These are phyloP conservation scores for Metschnikowia orientalis DNA, from an alignment of 805 yeast species.

Conservation along the genomic window DNA sequence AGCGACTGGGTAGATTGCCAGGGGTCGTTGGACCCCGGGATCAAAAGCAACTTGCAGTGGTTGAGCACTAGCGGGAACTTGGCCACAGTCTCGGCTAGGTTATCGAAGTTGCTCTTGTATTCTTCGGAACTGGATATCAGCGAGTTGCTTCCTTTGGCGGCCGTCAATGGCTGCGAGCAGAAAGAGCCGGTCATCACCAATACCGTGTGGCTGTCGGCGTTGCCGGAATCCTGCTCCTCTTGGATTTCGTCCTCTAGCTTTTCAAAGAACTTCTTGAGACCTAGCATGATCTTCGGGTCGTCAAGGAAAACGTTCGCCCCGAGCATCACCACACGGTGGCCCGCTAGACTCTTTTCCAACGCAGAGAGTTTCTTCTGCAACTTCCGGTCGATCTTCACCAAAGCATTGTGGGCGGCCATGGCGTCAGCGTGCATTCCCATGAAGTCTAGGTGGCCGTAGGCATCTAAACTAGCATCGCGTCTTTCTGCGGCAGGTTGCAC, in stretches of 20 bases:
- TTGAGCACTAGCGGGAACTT: conserved; percentile 51
- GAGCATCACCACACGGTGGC: conserved; percentile 61
- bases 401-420: conserved; percentile 12
- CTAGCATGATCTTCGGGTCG: conserved; percentile 53
- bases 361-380: conserved; percentile 51
- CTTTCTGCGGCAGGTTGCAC: conserved; percentile 88
- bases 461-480: conserved; percentile 60
- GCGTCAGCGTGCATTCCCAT: conserved; percentile 37
- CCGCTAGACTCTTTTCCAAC: conserved; percentile 51
- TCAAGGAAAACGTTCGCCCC: conserved; percentile 76
- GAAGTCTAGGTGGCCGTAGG: conserved; percentile 77
- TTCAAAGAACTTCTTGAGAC: conserved; percentile 57
- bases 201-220: conserved; percentile 46
- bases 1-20: conserved; percentile 75
- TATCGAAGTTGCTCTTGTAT: conserved; percentile 68
- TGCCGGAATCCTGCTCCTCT: conserved; percentile 37
- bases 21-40: conserved; percentile 92
- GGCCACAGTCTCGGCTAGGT: conserved; percentile 61
- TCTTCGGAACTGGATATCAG: conserved; percentile 48
- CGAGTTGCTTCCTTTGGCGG: conserved; percentile 47
- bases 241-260: conserved; percentile 39
- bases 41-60: conserved; percentile 56
- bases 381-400: conserved; percentile 56
- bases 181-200: conserved; percentile 85
- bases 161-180: conserved; percentile 56